A percentile compares a stretch with the other conserved stretches of the same genome.
These are phyloP conservation scores for Schizophyllum commune DNA, from an alignment of 1,284 basidiomycete species.

Conservation along the genomic window DNA sequence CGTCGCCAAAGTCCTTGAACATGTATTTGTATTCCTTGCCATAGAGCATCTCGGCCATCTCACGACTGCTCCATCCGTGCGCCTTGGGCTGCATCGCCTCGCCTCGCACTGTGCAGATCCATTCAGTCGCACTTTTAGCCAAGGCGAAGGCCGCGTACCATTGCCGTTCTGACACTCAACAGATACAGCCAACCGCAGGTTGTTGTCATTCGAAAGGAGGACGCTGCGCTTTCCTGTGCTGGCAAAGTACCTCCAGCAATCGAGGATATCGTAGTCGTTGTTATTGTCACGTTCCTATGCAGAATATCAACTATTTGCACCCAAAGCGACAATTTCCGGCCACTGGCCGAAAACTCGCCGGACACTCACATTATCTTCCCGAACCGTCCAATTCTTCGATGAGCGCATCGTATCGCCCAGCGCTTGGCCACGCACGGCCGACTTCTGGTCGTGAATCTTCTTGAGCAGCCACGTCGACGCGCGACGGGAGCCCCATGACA, in stretches of 20 bases:
- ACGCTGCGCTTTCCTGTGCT: constrained; percentile 28
- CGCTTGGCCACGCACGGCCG: constrained; percentile 55
- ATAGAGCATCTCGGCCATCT: constrained; percentile 31
- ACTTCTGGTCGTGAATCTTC: constrained; percentile 46
- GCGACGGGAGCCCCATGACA: constrained; percentile 61
- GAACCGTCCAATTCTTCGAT: constrained; percentile 50
- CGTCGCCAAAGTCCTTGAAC: constrained; percentile 3
- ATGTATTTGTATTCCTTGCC: constrained; percentile 26
- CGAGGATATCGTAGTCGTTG: constrained; percentile 64
- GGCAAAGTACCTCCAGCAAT: constrained; percentile 59
- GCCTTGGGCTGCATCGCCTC: constrained; percentile 9
- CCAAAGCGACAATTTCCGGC: too few species aligned
- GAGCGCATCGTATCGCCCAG: constrained; percentile 47
- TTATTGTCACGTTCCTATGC: constrained; percentile 21
- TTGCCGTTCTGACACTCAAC: background rate
- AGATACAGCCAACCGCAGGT: constrained; percentile 30
- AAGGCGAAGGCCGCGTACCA: background rate
- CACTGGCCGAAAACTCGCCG: background rate
- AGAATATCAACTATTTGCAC: background rate
- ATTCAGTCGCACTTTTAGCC: background rate
- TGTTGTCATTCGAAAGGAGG: constrained; percentile 59
- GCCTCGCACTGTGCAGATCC: constrained; percentile 4
- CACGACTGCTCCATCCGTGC: constrained; percentile 32
- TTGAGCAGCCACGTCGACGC: constrained; percentile 65
- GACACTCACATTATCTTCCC: constrained; percentile 33